Conservation (phyloP, 768 basidiomycete genomes). For the Russula earlei region DNA sequence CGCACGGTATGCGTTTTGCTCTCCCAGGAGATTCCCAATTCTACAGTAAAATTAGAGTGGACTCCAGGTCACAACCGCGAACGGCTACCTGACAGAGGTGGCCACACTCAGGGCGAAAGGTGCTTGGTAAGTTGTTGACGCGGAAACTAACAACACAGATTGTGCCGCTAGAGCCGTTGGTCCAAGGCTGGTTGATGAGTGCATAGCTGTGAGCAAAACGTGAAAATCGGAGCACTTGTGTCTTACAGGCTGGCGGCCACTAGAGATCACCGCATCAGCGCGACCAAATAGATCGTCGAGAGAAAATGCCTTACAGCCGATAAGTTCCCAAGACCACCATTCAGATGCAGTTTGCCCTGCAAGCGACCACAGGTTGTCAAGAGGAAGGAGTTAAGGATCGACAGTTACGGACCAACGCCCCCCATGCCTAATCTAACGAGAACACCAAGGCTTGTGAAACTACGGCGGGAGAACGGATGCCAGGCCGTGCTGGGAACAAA, state of each 20-base stretch:
- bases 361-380: background rate
- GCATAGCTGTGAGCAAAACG: conserved; percentile 21
- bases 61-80: background rate
- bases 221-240: background rate
- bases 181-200: conserved; percentile 45
- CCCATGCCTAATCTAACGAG: conserved; percentile 71
- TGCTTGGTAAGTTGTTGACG: conserved; percentile 71
- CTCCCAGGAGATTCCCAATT: conserved; percentile 84
- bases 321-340: conserved; percentile 97
- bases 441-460: conserved; percentile 59
- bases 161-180: conserved; percentile 79
- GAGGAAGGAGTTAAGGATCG: background rate
- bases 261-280: conserved; percentile 20
- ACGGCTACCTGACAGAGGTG: conserved; percentile 65
- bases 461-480: conserved; percentile 58
- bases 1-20: conserved; percentile 65
- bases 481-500: conserved; percentile 68
- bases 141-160: conserved; percentile 71
- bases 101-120: conserved; percentile 80
- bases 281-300: background rate
- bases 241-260: conserved; percentile 47
- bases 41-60: conserved; percentile 29
- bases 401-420: conserved; percentile 49
- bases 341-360: conserved; percentile 74
- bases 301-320: conserved; percentile 36